Conservation (phyloP, 805 yeast genomes). For the Starmerella bacillaris region DNA sequence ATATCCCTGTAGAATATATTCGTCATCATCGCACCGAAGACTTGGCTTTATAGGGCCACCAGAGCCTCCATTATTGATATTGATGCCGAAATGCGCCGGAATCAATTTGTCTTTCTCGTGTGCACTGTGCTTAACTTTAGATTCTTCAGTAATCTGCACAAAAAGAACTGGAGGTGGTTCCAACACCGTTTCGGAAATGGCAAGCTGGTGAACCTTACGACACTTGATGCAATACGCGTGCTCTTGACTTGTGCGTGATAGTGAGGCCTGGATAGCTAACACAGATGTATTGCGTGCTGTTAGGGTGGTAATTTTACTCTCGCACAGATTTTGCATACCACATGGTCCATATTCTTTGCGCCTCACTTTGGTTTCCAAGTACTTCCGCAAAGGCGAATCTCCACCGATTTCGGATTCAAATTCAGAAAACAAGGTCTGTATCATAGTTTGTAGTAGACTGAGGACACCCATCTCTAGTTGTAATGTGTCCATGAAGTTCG, state of each 20-base stretch:
- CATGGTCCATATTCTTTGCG: constrained; percentile 12
- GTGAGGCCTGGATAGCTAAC: constrained; percentile 14
- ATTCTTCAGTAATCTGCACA: not conserved
- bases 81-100: constrained; percentile 1
- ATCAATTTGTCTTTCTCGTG: not conserved
- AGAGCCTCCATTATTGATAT: not conserved
- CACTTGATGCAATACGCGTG: constrained; percentile 35
- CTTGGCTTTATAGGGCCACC: not conserved
- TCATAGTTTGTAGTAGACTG: constrained; percentile 1
- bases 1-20: constrained; percentile 22
- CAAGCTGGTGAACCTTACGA: constrained; percentile 34
- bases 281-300: constrained; percentile 8
- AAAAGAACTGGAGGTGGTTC: not conserved
- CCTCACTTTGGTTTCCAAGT: not conserved
- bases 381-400: not conserved
- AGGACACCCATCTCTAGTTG: constrained; percentile 14
- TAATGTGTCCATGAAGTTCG: constrained; percentile 51
- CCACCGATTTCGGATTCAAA: constrained; percentile 6
- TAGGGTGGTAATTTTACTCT: not conserved
- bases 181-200: constrained; percentile 18
- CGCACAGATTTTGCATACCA: constrained; percentile 9
- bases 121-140: constrained; percentile 1
- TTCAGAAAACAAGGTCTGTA: constrained; percentile 3
- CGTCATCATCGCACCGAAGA: not conserved
- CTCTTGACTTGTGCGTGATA: constrained; percentile 11